Conservation (phyloP, 1,284 basidiomycete genomes). For the Somion occarium region DNA sequence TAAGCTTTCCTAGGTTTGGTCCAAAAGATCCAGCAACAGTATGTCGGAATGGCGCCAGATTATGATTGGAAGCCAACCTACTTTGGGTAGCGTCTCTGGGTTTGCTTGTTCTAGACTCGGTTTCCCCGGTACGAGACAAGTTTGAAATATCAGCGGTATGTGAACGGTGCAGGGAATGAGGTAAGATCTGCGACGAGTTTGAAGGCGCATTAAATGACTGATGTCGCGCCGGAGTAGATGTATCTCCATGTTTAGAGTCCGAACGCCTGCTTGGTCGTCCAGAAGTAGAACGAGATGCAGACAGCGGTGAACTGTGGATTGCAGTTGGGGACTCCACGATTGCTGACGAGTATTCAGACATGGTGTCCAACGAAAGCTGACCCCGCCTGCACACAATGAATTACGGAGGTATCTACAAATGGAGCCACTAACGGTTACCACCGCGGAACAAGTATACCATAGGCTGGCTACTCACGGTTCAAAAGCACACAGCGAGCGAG, state of each 20-base stretch:
- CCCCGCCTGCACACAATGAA: no score
- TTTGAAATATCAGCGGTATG: neutral
- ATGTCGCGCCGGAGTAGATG: neutral
- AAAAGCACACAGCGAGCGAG: no score
- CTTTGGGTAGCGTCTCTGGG: neutral
- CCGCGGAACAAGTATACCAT: no score
- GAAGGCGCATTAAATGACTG: neutral
- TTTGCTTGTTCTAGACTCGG: neutral
- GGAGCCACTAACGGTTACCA: no score
- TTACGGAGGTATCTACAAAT: no score
- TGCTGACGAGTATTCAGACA: no score
- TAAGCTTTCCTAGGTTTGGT: neutral
- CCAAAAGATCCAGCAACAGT: neutral
- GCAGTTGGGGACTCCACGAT: neutral
- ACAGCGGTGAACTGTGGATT: neutral
- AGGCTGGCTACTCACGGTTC: no score
- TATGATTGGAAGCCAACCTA: neutral
- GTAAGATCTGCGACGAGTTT: neutral
- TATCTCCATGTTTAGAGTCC: neutral
- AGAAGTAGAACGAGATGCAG: neutral
- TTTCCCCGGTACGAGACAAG: neutral
- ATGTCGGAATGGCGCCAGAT: neutral
- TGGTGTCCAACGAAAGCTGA: no score
- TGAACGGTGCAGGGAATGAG: neutral
- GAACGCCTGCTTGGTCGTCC: neutral